Evolutionary conservation across 257 asterid genomes (phyloP), one percentile per base, ranked within the genome.

Genomic region (Thymus mandschuricus): DNA sequence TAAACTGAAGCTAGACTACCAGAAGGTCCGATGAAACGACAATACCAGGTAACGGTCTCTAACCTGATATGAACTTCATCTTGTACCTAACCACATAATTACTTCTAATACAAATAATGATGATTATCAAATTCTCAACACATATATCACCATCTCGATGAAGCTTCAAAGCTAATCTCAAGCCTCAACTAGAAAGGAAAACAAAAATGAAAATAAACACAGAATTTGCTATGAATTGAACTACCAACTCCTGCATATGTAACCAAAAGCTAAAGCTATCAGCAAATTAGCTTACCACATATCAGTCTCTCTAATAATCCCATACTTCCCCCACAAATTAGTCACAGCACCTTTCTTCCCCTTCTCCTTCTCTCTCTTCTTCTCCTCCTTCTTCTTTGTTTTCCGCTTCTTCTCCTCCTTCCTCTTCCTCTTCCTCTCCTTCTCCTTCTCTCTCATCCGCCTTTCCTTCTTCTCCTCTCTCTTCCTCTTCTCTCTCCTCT

Each of bases 251-350:
- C 48, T 29, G 9, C 28, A 3, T 12, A 57, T 13, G 34, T 28
- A n/a, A 10, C 21, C 43, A 64, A 35, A 60, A 6, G 15, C 60
- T 4, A 62, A 70, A 65, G 41, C 41, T 28, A 69, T 21, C 45
- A 61, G 60, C 15, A 52, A 55, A 6, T 9, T 6, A 56, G 51
- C 83, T 46, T 84, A 94, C 99, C 99, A 92, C 99, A 94, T 89
- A 84, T 94, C 99, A 82, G 99, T 89, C 75, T 94, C 99, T 79
- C 87, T 83, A 81, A 91, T 94, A 38, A 92, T 92, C 43, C 99
- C 99, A 64, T 86, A 91, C 79, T 91, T 94, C 0, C 99, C 99
- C 99, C 99, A 94, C 6, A 82, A 85, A 81, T 84, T 78, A 12
- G 98, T 94, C 67, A 94, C 99, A 10, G 98, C 98, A 2, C 92